Conservation (phyloP, 2,329 filamentous ascomycete species). For the Arthroderma sp. region DNA sequence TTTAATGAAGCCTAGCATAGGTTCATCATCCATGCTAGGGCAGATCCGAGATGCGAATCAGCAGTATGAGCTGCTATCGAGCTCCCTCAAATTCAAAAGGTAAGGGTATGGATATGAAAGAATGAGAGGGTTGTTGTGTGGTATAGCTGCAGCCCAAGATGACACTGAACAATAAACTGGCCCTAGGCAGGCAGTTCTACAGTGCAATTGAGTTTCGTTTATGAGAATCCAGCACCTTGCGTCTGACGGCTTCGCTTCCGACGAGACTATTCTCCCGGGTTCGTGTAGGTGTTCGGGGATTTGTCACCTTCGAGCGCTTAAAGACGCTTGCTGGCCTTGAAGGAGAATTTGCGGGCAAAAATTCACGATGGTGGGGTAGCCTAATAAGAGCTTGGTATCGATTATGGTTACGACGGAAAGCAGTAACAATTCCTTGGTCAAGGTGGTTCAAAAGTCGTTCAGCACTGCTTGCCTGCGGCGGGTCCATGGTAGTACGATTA, state of each 20-base stretch:
- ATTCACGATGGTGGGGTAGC: slow-evolving; percentile 33
- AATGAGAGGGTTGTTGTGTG: neutral
- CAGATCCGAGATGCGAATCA: too few relatives aligned
- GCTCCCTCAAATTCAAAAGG: too few relatives aligned
- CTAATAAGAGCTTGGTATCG: slow-evolving; percentile 37
- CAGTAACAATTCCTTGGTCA: slow-evolving; percentile 58
- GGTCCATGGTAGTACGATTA: slow-evolving; percentile 18
- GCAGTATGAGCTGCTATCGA: too few relatives aligned
- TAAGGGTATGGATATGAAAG: too few relatives aligned
- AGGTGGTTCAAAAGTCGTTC: slow-evolving; percentile 52
- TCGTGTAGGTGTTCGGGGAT: slow-evolving; percentile 28
- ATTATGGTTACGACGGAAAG: slow-evolving; percentile 54
- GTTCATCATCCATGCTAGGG: too few relatives aligned
- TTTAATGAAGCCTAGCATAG: too few relatives aligned
- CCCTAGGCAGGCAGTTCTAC: slow-evolving; percentile 1
- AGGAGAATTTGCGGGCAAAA: slow-evolving; percentile 32
- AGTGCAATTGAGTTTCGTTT: slow-evolving; percentile 16
- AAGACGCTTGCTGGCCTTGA: slow-evolving; percentile 31
- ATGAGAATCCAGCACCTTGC: slow-evolving; percentile 32
- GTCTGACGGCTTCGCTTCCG: slow-evolving; percentile 30
- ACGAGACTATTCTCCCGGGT: slow-evolving; percentile 26
- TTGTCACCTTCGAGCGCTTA: slow-evolving; percentile 26
- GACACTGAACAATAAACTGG: neutral
- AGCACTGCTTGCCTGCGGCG: slow-evolving; percentile 15
- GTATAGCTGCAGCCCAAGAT: neutral